Evolutionary conservation across 2,329 filamentous ascomycete genomes (phyloP).

Genomic region (Colletotrichum tropicicola): DNA sequence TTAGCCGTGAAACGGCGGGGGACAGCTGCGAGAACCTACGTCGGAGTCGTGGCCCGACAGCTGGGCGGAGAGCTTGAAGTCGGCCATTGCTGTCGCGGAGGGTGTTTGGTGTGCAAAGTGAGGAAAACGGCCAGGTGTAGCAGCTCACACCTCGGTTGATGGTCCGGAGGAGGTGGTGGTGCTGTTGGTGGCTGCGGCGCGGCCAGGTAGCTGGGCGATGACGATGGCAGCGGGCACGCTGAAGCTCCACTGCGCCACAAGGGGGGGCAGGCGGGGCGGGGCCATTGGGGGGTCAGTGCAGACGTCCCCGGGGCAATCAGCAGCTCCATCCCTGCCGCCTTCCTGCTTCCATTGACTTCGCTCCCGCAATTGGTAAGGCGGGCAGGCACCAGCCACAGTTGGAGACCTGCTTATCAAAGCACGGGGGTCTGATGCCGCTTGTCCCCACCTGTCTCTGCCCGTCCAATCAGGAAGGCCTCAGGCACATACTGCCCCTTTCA

Average conservation of each 20-base stretch:
- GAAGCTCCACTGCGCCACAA: slow-evolving; percentile 29
- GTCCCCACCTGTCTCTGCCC: too few species aligned
- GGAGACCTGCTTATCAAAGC: slow-evolving; percentile 2
- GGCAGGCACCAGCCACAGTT: slow-evolving; percentile 3
- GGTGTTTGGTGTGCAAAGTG: background rate
- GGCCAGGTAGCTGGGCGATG: slow-evolving; percentile 21
- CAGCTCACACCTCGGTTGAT: slow-evolving; percentile 11
- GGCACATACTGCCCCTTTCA: background rate
- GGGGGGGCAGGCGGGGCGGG: slow-evolving; percentile 5
- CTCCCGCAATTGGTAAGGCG: background rate
- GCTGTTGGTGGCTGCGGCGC: background rate
- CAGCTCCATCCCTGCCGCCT: slow-evolving; percentile 24
- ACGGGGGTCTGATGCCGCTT: background rate
- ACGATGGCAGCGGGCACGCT: slow-evolving; percentile 23
- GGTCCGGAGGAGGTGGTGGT: background rate
- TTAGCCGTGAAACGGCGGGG: slow-evolving; percentile 7
- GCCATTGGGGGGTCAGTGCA: background rate
- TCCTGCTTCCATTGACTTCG: slow-evolving; percentile 22
- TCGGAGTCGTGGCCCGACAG: slow-evolving; percentile 92
- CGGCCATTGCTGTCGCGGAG: slow-evolving; percentile 63
- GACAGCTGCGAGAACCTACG: slow-evolving; percentile 62
- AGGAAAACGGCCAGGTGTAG: background rate
- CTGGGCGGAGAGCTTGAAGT: slow-evolving; percentile 93
- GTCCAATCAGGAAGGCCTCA: too few species aligned
- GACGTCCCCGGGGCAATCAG: slow-evolving; percentile 17